Evolutionary conservation across 306 rosid genomes (phyloP).

Genomic region (Quercus parvula): DNA sequence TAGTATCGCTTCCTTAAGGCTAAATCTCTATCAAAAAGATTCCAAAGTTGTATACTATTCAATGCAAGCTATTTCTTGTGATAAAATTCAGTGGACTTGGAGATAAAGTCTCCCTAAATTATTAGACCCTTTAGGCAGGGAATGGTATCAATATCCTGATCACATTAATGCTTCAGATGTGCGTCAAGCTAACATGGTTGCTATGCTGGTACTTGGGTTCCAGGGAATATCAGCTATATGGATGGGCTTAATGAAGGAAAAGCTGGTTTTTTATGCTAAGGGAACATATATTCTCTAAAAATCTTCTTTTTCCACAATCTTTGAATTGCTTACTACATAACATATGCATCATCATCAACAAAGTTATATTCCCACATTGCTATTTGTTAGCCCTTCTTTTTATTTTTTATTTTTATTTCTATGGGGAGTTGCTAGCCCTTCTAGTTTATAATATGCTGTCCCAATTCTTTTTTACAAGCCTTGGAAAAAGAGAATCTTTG

Average conservation of each 20-base stretch:
- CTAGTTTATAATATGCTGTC: neutral
- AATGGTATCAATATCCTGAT: constrained; percentile 53
- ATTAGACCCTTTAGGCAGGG: constrained; percentile 45
- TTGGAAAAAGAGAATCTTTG: constrained; percentile 5
- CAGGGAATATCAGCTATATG: constrained; percentile 56
- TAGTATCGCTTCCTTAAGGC: constrained; percentile 37
- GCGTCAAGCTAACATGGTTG: constrained; percentile 27
- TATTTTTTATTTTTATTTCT: no score
- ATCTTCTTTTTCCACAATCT: constrained; percentile 37
- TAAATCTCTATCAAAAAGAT: constrained; percentile 29
- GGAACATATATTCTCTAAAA: constrained; percentile 51
- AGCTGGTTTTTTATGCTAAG: constrained; percentile 51
- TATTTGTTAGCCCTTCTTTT: constrained; percentile 1
- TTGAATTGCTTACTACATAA: constrained; percentile 35
- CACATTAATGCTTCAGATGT: constrained; percentile 29
- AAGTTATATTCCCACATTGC: constrained; percentile 41
- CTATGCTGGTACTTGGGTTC: neutral
- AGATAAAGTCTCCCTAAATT: constrained; percentile 10
- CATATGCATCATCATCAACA: constrained; percentile 32
- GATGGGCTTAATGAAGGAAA: constrained; percentile 39
- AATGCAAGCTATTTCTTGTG: constrained; percentile 20
- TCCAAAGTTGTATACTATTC: constrained; percentile 19
- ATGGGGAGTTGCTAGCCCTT: neutral
- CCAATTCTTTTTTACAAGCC: neutral
- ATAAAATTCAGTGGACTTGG: constrained; percentile 29